Evolutionary conservation across 2,329 filamentous ascomycete species (phyloP).

Genomic region (Fusarium nematophilum): DNA sequence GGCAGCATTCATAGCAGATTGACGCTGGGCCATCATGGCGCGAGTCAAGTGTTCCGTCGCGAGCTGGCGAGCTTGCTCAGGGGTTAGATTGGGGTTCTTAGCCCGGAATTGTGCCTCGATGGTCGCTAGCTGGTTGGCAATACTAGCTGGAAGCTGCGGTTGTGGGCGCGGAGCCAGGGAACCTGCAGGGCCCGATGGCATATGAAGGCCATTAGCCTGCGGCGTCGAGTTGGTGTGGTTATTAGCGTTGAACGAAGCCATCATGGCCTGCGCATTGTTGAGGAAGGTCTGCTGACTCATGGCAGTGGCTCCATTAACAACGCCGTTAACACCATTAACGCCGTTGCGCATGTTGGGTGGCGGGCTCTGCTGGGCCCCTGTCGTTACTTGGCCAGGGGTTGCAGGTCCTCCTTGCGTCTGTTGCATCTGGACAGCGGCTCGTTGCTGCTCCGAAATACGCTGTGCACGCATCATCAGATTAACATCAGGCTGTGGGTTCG

Average conservation of each 20-base stretch:
- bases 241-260: conserved; percentile 59
- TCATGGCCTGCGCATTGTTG: conserved; percentile 64
- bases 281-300: conserved; percentile 65
- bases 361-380: conserved; percentile 53
- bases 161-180: conserved; percentile 57
- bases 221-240: conserved; percentile 57
- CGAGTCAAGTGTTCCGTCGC: conserved; percentile 63
- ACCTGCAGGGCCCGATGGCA: conserved; percentile 58
- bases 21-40: conserved; percentile 60
- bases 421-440: conserved; percentile 62
- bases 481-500: conserved; percentile 59
- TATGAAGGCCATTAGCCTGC: conserved; percentile 58
- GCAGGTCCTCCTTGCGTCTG: conserved; percentile 51
- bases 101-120: conserved; percentile 64
- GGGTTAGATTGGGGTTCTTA: conserved; percentile 62
- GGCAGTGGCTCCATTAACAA: conserved; percentile 51
- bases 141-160: conserved; percentile 58
- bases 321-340: conserved; percentile 39
- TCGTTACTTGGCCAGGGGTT: conserved; percentile 46
- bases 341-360: conserved; percentile 57
- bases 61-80: conserved; percentile 62
- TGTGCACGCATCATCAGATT: conserved; percentile 72
- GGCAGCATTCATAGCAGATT: conserved; percentile 67
- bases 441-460: conserved; percentile 74
- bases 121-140: conserved; percentile 61